Base-by-base conservation (phyloP, 768 basidiomycete genomes). In the Roridomyces roridus region DNA sequence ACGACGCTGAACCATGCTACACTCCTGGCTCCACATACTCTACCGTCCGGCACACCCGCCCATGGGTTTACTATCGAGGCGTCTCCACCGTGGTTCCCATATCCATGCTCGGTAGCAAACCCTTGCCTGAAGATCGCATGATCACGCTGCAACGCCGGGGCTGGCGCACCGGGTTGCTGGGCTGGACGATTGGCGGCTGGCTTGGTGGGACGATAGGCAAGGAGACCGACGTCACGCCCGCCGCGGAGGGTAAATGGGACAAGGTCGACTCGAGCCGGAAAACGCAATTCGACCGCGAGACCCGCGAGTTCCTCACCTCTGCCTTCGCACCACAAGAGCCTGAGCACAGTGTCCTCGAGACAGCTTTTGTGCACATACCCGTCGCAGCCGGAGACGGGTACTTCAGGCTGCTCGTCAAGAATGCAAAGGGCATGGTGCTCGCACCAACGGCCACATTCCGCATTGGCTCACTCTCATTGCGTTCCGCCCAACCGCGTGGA, bases 41-140 rank as follows among this genome's bases (percentile, higher is more conserved):
- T 34, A 78, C 76, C 65, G 61, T 81, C 51, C 70, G 80, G 46
- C 76, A 78, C 61, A 76, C 80, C 57, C 79, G 78, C 20, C 72
- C 71, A 24, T 64, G 71, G 51, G 66, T 72, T 21, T 68, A 80
- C 45, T 72, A 70, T 48, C 72, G 68, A 55, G 63, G 73, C 42
- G 72, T 75, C n/a, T 68, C 74, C 7, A 69, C 80, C 59, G 73
- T 71, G 26, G 78, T 80, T 65, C 51, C 67, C 48, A 75, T 80
- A 12, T 62, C 61, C 18, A 55, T 59, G 18, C 57, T 62, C 20
- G 61, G 61, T 6, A 10, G 18, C 12, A 34, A 20, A 7, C 15
- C 52, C 2, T 53, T 62, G 15, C 61, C 57, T 14, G 37, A 41
- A 11, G 51, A 62, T 12, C 65, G 69, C 7, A 57, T 72, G 20